Conservation (phyloP, 169 alveolate species). For the Theileria equi region DNA sequence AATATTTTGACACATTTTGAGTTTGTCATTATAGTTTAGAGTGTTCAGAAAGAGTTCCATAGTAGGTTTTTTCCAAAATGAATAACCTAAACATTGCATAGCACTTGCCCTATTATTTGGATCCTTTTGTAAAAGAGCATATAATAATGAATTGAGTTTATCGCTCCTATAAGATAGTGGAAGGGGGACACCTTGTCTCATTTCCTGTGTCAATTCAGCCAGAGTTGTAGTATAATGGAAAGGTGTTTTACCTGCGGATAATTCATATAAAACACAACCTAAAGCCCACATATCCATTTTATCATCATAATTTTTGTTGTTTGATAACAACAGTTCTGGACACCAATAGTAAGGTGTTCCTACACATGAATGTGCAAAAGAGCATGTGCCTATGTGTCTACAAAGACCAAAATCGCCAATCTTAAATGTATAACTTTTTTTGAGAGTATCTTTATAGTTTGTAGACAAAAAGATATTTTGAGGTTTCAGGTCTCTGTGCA, state of each 20-base stretch:
- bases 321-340: conserved; percentile 89
- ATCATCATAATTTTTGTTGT: conserved; percentile 90
- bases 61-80: conserved; percentile 64
- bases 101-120: conserved; percentile 76
- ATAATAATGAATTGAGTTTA: conserved; percentile 64
- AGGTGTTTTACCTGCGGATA: conserved; percentile 90
- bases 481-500: conserved; percentile 95
- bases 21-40: conserved; percentile 22
- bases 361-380: conserved; percentile 91
- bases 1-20: conserved; percentile 9
- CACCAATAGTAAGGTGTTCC: conserved; percentile 97
- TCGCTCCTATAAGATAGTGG: conserved; percentile 64
- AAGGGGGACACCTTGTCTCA: conserved; percentile 73
- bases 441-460: conserved; percentile 46
- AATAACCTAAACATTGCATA: conserved; percentile 68
- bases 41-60: conserved; percentile 53
- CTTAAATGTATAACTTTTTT: conserved; percentile 81
- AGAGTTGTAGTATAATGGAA: conserved; percentile 85
- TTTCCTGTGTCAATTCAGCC: conserved; percentile 68
- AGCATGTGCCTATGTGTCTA: conserved; percentile 86
- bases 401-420: conserved; percentile 96
- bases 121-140: conserved; percentile 63
- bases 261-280: conserved; percentile 91
- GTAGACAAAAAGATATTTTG: conserved; percentile 90
- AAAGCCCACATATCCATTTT: conserved; percentile 91